Conservation (phyloP, 345 rosid species). For the Iberis pinnata region DNA sequence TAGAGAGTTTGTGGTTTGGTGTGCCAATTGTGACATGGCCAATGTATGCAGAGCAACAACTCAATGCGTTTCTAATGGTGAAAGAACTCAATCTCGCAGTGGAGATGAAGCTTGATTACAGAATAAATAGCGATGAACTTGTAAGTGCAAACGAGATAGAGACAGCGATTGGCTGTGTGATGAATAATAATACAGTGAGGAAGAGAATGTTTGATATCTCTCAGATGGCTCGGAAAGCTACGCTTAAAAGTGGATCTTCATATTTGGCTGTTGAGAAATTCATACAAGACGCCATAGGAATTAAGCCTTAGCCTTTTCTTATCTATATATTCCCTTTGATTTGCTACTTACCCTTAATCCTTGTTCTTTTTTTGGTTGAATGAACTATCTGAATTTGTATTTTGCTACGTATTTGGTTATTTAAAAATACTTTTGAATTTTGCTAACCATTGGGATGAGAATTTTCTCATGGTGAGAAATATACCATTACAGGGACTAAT, state of each 20-base stretch:
- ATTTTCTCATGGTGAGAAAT: too few relatives aligned
- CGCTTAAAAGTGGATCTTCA: slow-evolving; percentile 30
- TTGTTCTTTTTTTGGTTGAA: slow-evolving; percentile 6
- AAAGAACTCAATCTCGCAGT: slow-evolving; percentile 37
- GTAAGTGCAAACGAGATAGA: slow-evolving; percentile 32
- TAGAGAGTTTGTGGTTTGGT: slow-evolving; percentile 46
- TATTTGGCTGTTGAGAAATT: slow-evolving; percentile 17
- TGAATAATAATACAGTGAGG: slow-evolving; percentile 20
- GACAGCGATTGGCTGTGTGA: slow-evolving; percentile 21
- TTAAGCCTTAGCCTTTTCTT: background rate
- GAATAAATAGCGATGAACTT: slow-evolving; percentile 15
- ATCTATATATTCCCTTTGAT: background rate
- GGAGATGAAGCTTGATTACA: slow-evolving; percentile 42
- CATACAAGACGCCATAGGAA: slow-evolving; percentile 18
- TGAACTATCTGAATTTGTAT: too few relatives aligned
- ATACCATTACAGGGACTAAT: too few relatives aligned
- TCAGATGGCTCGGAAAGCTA: slow-evolving; percentile 18
- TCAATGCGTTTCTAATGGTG: slow-evolving; percentile 27
- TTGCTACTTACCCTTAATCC: background rate
- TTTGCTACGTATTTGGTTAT: too few relatives aligned
- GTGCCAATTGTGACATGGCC: slow-evolving; percentile 54
- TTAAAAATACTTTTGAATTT: too few relatives aligned
- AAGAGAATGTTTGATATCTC: slow-evolving; percentile 24
- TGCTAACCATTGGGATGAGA: too few relatives aligned
- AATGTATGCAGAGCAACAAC: slow-evolving; percentile 25